Evolutionary conservation across 2,329 filamentous ascomycete genomes (phyloP).

Genomic region (Podosphaera xanthii): DNA sequence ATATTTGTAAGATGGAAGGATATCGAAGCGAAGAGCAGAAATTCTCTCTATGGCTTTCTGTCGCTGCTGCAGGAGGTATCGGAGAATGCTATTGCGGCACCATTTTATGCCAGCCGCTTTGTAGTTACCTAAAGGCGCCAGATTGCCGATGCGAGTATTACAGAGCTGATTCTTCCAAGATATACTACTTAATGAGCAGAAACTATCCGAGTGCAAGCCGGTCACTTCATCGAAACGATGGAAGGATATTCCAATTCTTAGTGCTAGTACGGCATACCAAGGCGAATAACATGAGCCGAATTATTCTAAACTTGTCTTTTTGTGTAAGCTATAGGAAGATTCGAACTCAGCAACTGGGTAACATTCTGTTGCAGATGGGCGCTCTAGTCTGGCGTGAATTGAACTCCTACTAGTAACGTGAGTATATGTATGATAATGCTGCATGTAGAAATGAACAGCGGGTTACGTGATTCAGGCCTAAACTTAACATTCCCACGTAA

Average conservation of each 20-base stretch:
- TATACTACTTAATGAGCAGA: background rate
- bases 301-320: too few species aligned
- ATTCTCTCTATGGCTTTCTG: conserved; percentile 40
- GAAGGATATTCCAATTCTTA: background rate
- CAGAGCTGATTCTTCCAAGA: background rate
- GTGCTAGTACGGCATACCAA: background rate
- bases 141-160: conserved; percentile 3
- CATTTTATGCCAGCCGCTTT: conserved; percentile 16
- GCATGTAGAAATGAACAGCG: too few species aligned
- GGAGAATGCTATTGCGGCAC: conserved; percentile 28
- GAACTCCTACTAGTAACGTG: too few species aligned
- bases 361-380: too few species aligned
- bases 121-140: conserved; percentile 11
- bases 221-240: background rate
- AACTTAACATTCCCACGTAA: too few species aligned
- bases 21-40: conserved; percentile 50
- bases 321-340: too few species aligned
- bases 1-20: conserved; percentile 46
- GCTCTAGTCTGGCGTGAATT: too few species aligned
- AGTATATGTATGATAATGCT: too few species aligned
- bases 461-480: too few species aligned
- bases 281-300: background rate
- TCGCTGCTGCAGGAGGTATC: conserved; percentile 44
- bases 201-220: background rate
- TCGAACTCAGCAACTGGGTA: too few species aligned